Conservation (phyloP, 2,329 filamentous ascomycete genomes). For the Diplocarpon rosae region DNA sequence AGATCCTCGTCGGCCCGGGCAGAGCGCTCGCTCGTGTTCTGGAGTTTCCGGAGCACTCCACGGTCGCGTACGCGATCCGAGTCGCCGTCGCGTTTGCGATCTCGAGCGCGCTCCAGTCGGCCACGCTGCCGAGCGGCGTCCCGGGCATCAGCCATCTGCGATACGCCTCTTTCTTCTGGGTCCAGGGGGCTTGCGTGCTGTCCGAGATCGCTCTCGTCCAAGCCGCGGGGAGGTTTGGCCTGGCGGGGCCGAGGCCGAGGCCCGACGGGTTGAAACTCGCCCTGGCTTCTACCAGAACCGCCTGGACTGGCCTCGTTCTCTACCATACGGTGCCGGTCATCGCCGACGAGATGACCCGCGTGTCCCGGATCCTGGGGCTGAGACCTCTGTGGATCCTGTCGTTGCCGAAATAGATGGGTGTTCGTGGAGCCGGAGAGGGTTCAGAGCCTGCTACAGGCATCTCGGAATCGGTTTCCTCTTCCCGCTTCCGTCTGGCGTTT, state of each 20-base stretch:
- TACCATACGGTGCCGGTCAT: conserved; percentile 3
- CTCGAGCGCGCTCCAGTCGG: conserved; percentile 3
- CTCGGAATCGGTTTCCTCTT: background rate
- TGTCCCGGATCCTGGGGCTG: conserved; percentile 1
- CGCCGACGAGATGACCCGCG: conserved; percentile 1
- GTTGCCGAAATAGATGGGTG: background rate
- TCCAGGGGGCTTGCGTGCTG: conserved; percentile 9
- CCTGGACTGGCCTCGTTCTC: conserved; percentile 1
- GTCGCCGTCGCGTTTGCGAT: conserved; percentile 5
- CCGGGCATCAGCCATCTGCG: background rate
- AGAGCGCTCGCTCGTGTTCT: background rate
- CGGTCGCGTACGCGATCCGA: background rate
- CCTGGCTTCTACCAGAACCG: background rate
- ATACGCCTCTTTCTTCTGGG: conserved; percentile 10
- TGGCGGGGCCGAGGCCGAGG: background rate
- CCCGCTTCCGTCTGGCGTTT: too few relatives aligned
- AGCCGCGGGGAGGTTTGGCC: background rate
- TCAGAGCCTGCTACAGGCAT: background rate
- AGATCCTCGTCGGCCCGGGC: conserved; percentile 7
- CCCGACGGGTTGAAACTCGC: background rate
- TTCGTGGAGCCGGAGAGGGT: background rate
- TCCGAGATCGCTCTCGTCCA: conserved; percentile 5
- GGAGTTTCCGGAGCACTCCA: background rate
- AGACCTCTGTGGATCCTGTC: background rate
- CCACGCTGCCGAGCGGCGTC: conserved; percentile 1